Percentiles rank a stretch among this genome's conserved stretches.
These are phyloP conservation scores for Fulvia fulva DNA, from an alignment of 2,329 filamentous ascomycete genomes.

Conservation along the genomic window DNA sequence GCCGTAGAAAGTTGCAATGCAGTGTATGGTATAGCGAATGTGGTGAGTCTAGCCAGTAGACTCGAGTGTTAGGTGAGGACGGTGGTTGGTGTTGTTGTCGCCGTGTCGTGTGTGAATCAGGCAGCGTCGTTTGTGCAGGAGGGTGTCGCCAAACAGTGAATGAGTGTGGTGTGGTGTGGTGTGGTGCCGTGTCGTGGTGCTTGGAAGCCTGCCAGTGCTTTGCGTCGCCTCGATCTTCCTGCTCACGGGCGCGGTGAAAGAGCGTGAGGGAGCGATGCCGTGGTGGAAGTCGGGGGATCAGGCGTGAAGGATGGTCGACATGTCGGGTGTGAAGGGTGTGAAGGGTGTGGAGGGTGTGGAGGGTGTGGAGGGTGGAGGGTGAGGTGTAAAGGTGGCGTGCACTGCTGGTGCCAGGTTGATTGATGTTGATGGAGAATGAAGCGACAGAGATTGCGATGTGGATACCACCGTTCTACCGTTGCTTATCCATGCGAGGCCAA, in stretches of 20 bases:
- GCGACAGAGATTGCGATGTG: not conserved
- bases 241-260: not conserved
- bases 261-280: not conserved
- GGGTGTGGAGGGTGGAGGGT: not conserved
- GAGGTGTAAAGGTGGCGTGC: not conserved
- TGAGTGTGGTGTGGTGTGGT: not conserved
- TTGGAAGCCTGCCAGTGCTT: not conserved
- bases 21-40: not conserved
- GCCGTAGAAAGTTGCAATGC: not conserved
- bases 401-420: not conserved
- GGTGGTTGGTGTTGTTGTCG: not conserved
- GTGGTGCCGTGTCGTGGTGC: not conserved
- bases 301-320: not conserved
- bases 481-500: not conserved
- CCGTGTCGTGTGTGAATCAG: not conserved
- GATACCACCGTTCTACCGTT: not conserved
- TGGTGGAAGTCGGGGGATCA: not conserved
- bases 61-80: not conserved
- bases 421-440: not conserved
- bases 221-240: not conserved
- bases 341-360: not conserved
- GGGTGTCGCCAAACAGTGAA: not conserved
- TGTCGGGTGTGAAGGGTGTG: not conserved
- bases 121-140: not conserved
- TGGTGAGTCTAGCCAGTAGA: conserved; percentile 1